These are phyloP conservation scores for Gardenia jasminoides DNA, from an alignment of 257 asterid species.

Conservation along the genomic window DNA sequence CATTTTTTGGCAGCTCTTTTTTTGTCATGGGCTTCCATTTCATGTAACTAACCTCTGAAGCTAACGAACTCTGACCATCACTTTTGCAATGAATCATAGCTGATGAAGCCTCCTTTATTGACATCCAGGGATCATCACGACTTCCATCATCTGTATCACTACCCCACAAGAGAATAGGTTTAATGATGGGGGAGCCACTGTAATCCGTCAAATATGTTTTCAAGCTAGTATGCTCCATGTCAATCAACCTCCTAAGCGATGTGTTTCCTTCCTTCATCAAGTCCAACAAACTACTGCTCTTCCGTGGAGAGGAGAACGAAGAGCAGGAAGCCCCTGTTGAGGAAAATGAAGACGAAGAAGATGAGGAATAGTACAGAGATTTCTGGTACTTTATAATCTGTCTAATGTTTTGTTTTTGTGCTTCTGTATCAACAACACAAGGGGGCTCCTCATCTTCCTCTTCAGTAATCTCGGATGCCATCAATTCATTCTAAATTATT, in stretches of 20 bases:
- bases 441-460: slow-evolving; percentile 36
- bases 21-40: slow-evolving; percentile 5
- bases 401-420: slow-evolving; percentile 39
- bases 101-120: slow-evolving; percentile 18
- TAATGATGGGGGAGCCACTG: slow-evolving; percentile 55
- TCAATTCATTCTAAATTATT: slow-evolving; percentile 1
- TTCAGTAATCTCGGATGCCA: slow-evolving; percentile 55
- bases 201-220: slow-evolving; percentile 51
- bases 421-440: slow-evolving; percentile 29
- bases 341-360: slow-evolving; percentile 34
- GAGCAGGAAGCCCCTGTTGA: slow-evolving; percentile 25
- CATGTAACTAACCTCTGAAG: slow-evolving; percentile 18
- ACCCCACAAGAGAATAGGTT: slow-evolving; percentile 42
- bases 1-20: not conserved
- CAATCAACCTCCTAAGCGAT: slow-evolving; percentile 58
- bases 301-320: slow-evolving; percentile 33
- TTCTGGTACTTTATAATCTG: slow-evolving; percentile 57
- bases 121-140: slow-evolving; percentile 59
- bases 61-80: slow-evolving; percentile 20
- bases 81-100: slow-evolving; percentile 17
- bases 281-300: slow-evolving; percentile 43
- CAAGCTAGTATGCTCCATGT: slow-evolving; percentile 72
- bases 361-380: slow-evolving; percentile 40
- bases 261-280: slow-evolving; percentile 73
- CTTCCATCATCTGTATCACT: slow-evolving; percentile 33